Conservation (phyloP, 2,329 filamentous ascomycete genomes). For the Fusarium nygamai region DNA sequence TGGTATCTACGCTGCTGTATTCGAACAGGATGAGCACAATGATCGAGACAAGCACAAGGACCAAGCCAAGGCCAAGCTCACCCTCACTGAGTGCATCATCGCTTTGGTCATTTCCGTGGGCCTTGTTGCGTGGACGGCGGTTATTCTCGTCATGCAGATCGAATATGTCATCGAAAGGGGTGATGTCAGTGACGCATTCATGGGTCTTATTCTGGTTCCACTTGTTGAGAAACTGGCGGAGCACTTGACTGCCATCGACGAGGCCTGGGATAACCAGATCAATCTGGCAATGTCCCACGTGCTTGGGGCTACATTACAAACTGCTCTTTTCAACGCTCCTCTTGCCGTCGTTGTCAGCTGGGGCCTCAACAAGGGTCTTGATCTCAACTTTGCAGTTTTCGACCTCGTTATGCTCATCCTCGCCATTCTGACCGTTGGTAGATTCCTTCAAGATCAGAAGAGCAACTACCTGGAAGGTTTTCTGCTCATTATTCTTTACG, state of each 20-base stretch:
- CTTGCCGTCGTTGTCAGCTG: constrained; percentile 86
- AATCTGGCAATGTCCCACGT: constrained; percentile 89
- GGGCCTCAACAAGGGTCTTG: constrained; percentile 76
- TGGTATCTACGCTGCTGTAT: constrained; percentile 78
- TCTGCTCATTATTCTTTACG: constrained; percentile 76
- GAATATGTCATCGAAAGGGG: constrained; percentile 61
- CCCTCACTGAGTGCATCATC: constrained; percentile 76
- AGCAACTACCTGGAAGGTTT: constrained; percentile 90
- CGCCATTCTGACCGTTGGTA: constrained; percentile 85
- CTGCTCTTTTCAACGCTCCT: constrained; percentile 86
- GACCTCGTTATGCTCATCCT: constrained; percentile 84
- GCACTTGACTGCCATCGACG: constrained; percentile 84
- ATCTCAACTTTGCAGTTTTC: constrained; percentile 87
- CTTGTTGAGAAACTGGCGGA: constrained; percentile 89
- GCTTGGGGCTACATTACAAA: constrained; percentile 88
- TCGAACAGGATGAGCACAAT: constrained; percentile 74
- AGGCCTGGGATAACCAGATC: constrained; percentile 85
- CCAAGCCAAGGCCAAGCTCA: constrained; percentile 72
- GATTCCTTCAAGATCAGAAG: constrained; percentile 88
- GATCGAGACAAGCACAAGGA: constrained; percentile 73
- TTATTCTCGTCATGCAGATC: constrained; percentile 79
- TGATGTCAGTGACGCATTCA: constrained; percentile 62
- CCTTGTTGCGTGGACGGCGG: constrained; percentile 77
- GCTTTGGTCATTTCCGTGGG: constrained; percentile 71
- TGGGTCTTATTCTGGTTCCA: constrained; percentile 80